Evolutionary conservation across 345 rosid species (phyloP), one percentile per base, ranked within the genome.

Genomic region (Brassica nigra): DNA sequence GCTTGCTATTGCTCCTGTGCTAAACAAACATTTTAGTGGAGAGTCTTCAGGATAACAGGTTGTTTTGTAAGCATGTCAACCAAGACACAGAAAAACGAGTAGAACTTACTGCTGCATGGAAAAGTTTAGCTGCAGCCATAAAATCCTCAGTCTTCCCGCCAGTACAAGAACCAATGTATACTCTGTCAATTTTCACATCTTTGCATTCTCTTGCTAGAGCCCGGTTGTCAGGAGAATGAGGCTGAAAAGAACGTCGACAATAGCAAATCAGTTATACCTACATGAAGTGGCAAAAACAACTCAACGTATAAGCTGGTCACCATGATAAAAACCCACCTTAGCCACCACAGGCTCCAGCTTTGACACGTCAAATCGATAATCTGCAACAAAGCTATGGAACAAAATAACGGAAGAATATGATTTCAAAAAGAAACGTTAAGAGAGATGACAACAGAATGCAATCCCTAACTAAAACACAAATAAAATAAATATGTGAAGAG

Each of bases 191-290:
- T 86, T 95, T 95, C 83, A 95, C 97, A 85, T 95, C 97, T 86
- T 93, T 90, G 89, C 97, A 95, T 86, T 95, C 98, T 85, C 98
- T 93, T 78, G 98, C 99, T 82, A 91, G 83, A 80, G 97, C 97
- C 5, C 97, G 95, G 39, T 90, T 95, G 77, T 95, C 99, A 78
- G 99, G 99, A 72, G 99, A 95, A 87, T 93, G 97, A 78, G 98
- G 99, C 99, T 95, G 89, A 82, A 85, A 58, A 55, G 29, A 36
- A 31, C 20, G 23, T 57, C 3, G 37, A 74, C 49, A 62, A 12
- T 30, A 76, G 1, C 15, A 76, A 31, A 55, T 64, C 30, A 57
- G 7, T 37, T 54, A 65, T 9, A 64, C 5, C n/a, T 4, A 30
- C 68, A 23, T 66, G 18, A 75, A n/a, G 54, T 11, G 63, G 8